Evolutionary conservation across 441 rosid species (phyloP).

Genomic region (Viola pubescens): DNA sequence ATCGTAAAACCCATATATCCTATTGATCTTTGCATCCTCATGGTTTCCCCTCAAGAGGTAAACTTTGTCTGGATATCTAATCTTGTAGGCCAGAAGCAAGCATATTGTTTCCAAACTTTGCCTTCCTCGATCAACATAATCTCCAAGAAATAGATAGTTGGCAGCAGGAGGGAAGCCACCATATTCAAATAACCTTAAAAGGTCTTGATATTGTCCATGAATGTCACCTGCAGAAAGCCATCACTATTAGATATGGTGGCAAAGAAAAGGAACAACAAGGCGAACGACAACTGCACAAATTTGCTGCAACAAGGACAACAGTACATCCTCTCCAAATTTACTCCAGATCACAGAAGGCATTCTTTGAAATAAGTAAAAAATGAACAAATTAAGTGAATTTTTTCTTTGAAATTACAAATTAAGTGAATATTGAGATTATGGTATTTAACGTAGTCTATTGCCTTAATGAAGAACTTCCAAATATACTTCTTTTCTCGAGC

Average conservation of each 20-base stretch:
- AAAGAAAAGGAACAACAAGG: background rate
- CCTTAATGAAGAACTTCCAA: too few species aligned
- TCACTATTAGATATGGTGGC: slow-evolving; percentile 7
- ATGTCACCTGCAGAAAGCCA: slow-evolving; percentile 62
- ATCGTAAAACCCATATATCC: slow-evolving; percentile 91
- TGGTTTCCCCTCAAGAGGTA: slow-evolving; percentile 92
- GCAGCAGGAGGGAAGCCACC: slow-evolving; percentile 92
- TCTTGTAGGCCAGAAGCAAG: slow-evolving; percentile 88
- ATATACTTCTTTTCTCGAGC: too few species aligned
- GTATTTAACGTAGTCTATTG: too few species aligned
- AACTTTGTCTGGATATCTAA: slow-evolving; percentile 63
- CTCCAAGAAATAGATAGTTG: slow-evolving; percentile 88
- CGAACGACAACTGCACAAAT: background rate
- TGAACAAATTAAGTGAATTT: too few species aligned
- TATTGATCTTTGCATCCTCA: slow-evolving; percentile 93
- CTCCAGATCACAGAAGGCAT: too few species aligned
- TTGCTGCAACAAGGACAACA: background rate
- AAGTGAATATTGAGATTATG: too few species aligned
- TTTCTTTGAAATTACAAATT: too few species aligned
- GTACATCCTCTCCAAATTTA: too few species aligned
- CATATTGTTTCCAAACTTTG: slow-evolving; percentile 96
- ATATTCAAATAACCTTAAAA: slow-evolving; percentile 69
- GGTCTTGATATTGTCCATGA: slow-evolving; percentile 96
- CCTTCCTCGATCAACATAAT: slow-evolving; percentile 93
- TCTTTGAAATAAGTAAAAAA: too few species aligned